Evolutionary conservation across 78 protist genomes (phyloP), one percentile per base, ranked within the genome.

Genomic region (Bodo saltans): DNA sequence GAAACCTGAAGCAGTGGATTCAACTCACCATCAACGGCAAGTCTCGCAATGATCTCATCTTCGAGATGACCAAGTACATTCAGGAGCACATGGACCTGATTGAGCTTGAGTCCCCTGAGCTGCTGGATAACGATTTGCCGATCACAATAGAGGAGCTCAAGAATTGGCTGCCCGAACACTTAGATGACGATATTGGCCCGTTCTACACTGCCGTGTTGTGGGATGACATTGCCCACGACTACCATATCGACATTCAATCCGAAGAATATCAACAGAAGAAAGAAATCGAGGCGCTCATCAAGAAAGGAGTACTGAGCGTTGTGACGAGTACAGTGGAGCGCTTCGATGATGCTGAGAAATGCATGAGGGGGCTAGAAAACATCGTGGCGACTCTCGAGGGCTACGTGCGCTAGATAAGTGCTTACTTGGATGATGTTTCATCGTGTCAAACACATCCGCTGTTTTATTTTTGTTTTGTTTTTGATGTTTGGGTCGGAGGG

Each of bases 161-260:
- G 41, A 4, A 30, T 28, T 76, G 35, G 28, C 12, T 76, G 81
- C 11, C 39, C 34, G n/a, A 4, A 3, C 29, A 68, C 21, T 28
- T 30, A 25, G 35, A 76, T 38, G 12, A 2, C 3, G 41, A 68
- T 2, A 3, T 76, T 3, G 81, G 81, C 27, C 35, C 70, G 32
- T 28, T 1, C 34, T 76, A 39, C 28, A 38, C 42, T 39, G 41
- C 29, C 34, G 53, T 30, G 28, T 12, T 76, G 23, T 76, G 81
- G 81, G 27, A 76, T 28, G 81, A 76, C 52, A 76, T 76, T 3
- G 81, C 34, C 29, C 37, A 32, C 40, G 81, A 47, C 40, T 76
- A 76, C 52, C 60, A 47, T 17, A 8, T 47, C n/a, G n/a, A 47
- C 60, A 23, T 8, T 17, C 60, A 23, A 8, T 8, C n/a, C n/a